Conservation (phyloP, 257 asterid species). For the Penstemon barbatus region DNA sequence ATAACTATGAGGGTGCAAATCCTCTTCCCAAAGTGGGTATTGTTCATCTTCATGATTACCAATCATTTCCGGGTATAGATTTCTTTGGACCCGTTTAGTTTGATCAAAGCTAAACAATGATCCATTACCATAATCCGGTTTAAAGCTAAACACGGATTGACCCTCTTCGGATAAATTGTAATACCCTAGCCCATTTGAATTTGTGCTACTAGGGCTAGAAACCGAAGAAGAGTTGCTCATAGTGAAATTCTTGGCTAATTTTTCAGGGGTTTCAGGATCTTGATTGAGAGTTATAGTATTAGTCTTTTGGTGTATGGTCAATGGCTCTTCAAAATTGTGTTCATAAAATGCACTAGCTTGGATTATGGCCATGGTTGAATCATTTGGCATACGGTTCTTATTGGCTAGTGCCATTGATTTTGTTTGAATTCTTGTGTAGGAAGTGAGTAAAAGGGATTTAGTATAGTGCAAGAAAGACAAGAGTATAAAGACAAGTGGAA, state of each 20-base stretch:
- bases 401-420: conserved; percentile 53
- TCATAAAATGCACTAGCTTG: conserved; percentile 61
- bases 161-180: conserved; percentile 39
- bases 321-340: conserved; percentile 37
- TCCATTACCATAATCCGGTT: conserved; percentile 32
- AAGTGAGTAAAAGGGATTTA: no score
- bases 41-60: conserved; percentile 29
- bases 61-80: conserved; percentile 35
- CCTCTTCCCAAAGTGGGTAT: conserved; percentile 59
- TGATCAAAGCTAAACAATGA: conserved; percentile 64
- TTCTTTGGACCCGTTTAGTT: conserved; percentile 34
- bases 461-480: conserved; percentile 1
- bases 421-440: background rate
- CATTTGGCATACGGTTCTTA: conserved; percentile 44
- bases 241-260: conserved; percentile 44
- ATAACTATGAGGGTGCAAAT: conserved; percentile 29
- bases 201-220: no score
- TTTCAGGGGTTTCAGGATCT: conserved; percentile 47
- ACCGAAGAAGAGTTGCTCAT: conserved; percentile 59
- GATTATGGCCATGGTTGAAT: conserved; percentile 50
- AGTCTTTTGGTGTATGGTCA: no score
- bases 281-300: no score
- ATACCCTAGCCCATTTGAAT: no score
- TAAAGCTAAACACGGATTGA: conserved; percentile 52
- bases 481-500: conserved; percentile 4